A percentile compares a stretch with the other conserved stretches of the same genome.
Evolutionary conservation across 2,329 filamentous ascomycete species (phyloP).

Genomic region (Fusarium sambucinum): DNA sequence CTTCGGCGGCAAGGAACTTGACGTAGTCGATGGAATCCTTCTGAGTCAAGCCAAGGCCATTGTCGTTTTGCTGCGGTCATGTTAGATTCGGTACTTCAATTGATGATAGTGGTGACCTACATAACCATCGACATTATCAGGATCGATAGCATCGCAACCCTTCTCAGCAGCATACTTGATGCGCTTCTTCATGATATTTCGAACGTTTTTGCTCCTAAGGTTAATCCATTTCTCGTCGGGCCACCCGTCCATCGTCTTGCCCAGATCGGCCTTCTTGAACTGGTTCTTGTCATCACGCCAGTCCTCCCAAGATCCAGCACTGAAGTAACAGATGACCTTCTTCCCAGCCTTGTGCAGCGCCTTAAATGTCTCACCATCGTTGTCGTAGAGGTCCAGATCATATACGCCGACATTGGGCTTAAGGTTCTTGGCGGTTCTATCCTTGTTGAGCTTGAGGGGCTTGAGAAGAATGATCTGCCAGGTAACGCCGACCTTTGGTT

Average conservation of each 20-base stretch:
- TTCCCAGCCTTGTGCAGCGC: constrained; percentile 68
- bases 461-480: constrained; percentile 73
- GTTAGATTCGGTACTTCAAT: background rate
- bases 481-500: constrained; percentile 62
- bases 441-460: constrained; percentile 58
- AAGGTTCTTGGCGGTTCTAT: constrained; percentile 45
- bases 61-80: constrained; percentile 64
- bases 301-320: constrained; percentile 75
- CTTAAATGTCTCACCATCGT: constrained; percentile 57
- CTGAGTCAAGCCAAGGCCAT: constrained; percentile 69
- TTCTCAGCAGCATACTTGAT: constrained; percentile 70
- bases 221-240: constrained; percentile 75
- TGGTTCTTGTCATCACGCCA: constrained; percentile 68
- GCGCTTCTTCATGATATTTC: constrained; percentile 71
- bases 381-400: constrained; percentile 69
- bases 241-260: constrained; percentile 72
- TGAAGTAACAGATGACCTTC: constrained; percentile 81
- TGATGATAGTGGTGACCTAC: constrained; percentile 51
- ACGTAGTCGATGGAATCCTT: constrained; percentile 70
- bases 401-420: constrained; percentile 63
- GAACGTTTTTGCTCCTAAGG: constrained; percentile 67
- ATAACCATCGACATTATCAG: constrained; percentile 78
- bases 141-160: constrained; percentile 76
- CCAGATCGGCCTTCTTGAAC: constrained; percentile 68
- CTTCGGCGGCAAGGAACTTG: constrained; percentile 68